Evolutionary conservation across 148 eudicot species (phyloP).

Genomic region (Spergularia bocconei): DNA sequence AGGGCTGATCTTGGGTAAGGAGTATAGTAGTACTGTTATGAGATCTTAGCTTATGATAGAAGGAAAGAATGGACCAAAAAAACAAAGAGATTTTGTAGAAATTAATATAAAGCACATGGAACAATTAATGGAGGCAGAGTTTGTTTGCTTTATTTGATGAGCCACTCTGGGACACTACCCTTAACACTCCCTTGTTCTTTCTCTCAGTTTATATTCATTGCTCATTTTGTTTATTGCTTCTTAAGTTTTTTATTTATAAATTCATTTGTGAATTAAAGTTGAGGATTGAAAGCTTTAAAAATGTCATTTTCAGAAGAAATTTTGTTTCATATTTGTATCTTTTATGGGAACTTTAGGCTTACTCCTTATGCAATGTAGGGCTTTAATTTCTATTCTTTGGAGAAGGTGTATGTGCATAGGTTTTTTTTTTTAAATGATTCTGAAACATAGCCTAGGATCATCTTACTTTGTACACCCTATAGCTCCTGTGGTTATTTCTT

Average conservation of each 20-base stretch:
- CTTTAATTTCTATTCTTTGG: no score
- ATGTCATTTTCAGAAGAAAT: background rate
- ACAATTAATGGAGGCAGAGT: constrained; percentile 19
- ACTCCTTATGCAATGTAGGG: background rate
- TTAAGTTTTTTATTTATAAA: no score
- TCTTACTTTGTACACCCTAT: no score
- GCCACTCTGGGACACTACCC: constrained; percentile 29
- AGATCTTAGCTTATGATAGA: background rate
- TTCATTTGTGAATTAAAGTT: no score
- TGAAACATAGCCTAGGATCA: no score
- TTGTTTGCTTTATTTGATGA: constrained; percentile 21
- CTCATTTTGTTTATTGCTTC: no score
- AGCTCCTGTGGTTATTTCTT: no score
- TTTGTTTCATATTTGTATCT: background rate
- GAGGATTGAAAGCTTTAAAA: background rate
- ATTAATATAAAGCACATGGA: constrained; percentile 31
- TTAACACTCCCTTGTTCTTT: constrained; percentile 27
- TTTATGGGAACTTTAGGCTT: background rate
- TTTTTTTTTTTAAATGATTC: no score
- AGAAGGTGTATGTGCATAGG: no score
- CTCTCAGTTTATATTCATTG: constrained; percentile 18
- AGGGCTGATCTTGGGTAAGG: no score
- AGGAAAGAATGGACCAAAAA: constrained; percentile 1
- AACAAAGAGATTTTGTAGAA: background rate
- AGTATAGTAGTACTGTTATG: background rate